These are phyloP conservation scores for Vigna reflexopilosa DNA, from an alignment of 306 rosid genomes.

Conservation along the genomic window DNA sequence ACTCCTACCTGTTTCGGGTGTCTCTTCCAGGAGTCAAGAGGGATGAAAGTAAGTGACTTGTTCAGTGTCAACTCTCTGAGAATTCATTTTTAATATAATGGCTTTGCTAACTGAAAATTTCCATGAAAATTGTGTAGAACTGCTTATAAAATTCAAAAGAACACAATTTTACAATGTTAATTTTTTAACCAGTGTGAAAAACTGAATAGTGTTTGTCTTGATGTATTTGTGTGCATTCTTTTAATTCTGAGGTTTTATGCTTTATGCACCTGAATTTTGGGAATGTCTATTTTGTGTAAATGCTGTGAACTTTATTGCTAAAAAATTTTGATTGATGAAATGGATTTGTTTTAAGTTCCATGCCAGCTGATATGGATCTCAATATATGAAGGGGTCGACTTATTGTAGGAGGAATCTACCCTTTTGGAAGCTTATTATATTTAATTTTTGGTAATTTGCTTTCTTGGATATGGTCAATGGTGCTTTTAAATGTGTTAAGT, in stretches of 20 bases:
- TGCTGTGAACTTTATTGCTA: background rate
- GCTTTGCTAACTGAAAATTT: background rate
- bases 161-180: too few species aligned
- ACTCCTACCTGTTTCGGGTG: constrained; percentile 71
- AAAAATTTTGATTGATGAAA: constrained; percentile 14
- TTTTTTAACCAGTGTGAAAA: too few species aligned
- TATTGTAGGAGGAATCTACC: background rate
- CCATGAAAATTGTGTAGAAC: too few species aligned
- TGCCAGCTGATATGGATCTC: background rate
- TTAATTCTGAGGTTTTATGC: constrained; percentile 34
- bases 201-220: background rate
- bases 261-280: background rate
- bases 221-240: constrained; percentile 19
- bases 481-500: background rate
- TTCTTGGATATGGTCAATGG: background rate
- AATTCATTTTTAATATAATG: background rate
- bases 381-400: background rate
- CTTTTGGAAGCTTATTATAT: background rate
- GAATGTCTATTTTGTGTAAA: too few species aligned
- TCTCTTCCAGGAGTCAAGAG: constrained; percentile 84
- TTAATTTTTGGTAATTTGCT: background rate
- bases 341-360: background rate
- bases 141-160: too few species aligned
- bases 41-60: constrained; percentile 78
- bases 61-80: background rate